A percentile compares a stretch with the other conserved stretches of the same genome.
Conservation (phyloP, 768 basidiomycete species). For the Tulasnella sp. region DNA sequence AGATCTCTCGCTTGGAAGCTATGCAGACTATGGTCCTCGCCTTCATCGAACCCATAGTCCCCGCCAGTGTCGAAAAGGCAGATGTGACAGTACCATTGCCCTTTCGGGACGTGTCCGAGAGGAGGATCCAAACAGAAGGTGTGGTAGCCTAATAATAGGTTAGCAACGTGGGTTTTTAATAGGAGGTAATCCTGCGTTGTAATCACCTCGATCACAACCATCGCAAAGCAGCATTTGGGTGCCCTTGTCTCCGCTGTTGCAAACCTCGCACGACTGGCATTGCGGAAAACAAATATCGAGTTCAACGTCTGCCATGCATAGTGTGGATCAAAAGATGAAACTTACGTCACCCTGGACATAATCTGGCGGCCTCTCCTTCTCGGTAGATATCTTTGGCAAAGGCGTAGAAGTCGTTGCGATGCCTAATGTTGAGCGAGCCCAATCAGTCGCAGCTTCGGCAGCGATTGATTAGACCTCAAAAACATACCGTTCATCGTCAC, state of each 20-base stretch:
- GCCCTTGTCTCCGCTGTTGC: slow-evolving; percentile 78
- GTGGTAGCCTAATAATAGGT: slow-evolving; percentile 65
- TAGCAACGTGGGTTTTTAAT: slow-evolving; percentile 13
- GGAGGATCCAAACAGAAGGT: slow-evolving; percentile 96
- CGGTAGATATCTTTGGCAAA: background rate
- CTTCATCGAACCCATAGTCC: slow-evolving; percentile 97
- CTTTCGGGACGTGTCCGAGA: slow-evolving; percentile 72
- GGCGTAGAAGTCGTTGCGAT: background rate
- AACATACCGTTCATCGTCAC: background rate
- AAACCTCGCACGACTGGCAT: slow-evolving; percentile 79
- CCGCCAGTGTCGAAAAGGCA: slow-evolving; percentile 88
- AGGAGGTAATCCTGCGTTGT: slow-evolving; percentile 22
- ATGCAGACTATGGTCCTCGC: slow-evolving; percentile 86
- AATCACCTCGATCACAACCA: slow-evolving; percentile 70
- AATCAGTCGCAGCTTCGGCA: background rate
- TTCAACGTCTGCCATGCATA: slow-evolving; percentile 39
- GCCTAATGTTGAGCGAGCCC: background rate
- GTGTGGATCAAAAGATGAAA: background rate
- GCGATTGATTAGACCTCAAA: too few species aligned
- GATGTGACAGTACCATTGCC: slow-evolving; percentile 92
- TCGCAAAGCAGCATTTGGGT: slow-evolving; percentile 90
- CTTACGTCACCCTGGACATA: slow-evolving; percentile 23
- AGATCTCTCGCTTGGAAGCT: slow-evolving; percentile 87
- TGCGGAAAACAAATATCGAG: slow-evolving; percentile 22
- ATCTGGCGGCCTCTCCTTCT: background rate